These are phyloP conservation scores for Nidularia pulvinata DNA, from an alignment of 768 basidiomycete species.

Conservation along the genomic window DNA sequence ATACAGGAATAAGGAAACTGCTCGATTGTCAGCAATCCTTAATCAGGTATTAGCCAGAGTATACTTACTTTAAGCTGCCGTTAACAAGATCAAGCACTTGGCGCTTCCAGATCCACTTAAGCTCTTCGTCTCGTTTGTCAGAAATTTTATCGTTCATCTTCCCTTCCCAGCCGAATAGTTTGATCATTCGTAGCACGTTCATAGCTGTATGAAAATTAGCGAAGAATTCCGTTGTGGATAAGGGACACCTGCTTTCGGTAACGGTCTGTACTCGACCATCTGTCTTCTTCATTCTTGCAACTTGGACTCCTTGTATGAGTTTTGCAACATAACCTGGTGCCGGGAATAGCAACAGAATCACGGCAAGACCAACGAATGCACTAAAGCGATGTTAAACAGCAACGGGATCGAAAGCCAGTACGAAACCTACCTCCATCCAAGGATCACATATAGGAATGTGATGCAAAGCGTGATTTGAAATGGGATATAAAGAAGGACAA, in stretches of 20 bases:
- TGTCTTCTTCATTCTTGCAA: slow-evolving; percentile 44
- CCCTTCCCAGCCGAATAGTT: slow-evolving; percentile 71
- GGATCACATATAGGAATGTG: slow-evolving; percentile 40
- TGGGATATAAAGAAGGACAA: slow-evolving; percentile 34
- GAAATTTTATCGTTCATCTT: slow-evolving; percentile 51
- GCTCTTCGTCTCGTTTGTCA: slow-evolving; percentile 64
- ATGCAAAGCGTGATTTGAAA: slow-evolving; percentile 36
- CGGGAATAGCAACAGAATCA: slow-evolving; percentile 53
- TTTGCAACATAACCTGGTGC: slow-evolving; percentile 59
- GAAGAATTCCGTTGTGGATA: no score
- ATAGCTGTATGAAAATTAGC: slow-evolving; percentile 36
- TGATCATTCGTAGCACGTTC: slow-evolving; percentile 65
- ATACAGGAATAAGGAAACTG: slow-evolving; percentile 59
- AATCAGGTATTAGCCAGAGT: neutral
- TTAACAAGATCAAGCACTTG: slow-evolving; percentile 50
- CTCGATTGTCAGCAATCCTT: neutral
- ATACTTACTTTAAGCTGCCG: slow-evolving; percentile 46
- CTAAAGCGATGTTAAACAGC: slow-evolving; percentile 20
- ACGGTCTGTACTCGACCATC: slow-evolving; percentile 65
- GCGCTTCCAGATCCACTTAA: slow-evolving; percentile 51
- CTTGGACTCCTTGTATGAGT: slow-evolving; percentile 47
- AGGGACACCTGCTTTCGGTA: slow-evolving; percentile 47
- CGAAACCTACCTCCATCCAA: slow-evolving; percentile 46
- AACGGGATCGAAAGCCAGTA: slow-evolving; percentile 2
- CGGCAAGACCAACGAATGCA: slow-evolving; percentile 58